These are phyloP conservation scores for Saccharomyces pastorianus DNA, from an alignment of 1,139 yeast species.

Conservation along the genomic window DNA sequence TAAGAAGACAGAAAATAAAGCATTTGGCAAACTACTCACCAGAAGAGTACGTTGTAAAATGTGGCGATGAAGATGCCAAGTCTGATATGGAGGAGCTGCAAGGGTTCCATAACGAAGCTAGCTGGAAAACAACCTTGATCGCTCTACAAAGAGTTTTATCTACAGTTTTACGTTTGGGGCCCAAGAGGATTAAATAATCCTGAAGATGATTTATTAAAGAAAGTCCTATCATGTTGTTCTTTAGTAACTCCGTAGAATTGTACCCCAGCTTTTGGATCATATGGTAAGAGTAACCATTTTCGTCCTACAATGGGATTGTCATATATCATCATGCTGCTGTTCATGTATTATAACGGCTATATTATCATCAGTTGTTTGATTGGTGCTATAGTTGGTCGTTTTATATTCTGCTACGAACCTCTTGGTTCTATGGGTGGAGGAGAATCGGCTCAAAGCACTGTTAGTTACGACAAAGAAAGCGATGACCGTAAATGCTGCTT, in stretches of 20 bases:
- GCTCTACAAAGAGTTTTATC: constrained; percentile 8
- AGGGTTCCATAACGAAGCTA: constrained; percentile 4
- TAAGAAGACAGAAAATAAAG: constrained; percentile 12
- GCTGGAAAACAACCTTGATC: constrained; percentile 9
- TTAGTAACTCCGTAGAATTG: constrained; percentile 15
- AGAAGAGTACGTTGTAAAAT: constrained; percentile 4
- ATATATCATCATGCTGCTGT: constrained; percentile 58
- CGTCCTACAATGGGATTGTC: constrained; percentile 53
- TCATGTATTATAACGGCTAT: constrained; percentile 70
- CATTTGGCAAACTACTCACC: constrained; percentile 5
- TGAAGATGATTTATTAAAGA: neutral
- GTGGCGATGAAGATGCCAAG: constrained; percentile 7
- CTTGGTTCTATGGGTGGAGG: constrained; percentile 24
- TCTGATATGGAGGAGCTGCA: constrained; percentile 1
- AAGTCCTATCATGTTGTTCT: constrained; percentile 5
- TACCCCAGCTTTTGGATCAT: constrained; percentile 44
- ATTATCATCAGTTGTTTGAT: constrained; percentile 53
- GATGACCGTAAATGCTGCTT: constrained; percentile 29
- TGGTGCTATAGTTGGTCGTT: constrained; percentile 55
- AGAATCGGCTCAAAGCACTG: constrained; percentile 3
- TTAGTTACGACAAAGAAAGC: constrained; percentile 20
- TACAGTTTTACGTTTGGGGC: neutral
- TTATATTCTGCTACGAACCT: constrained; percentile 43
- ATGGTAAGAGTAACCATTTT: constrained; percentile 42
- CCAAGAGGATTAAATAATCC: neutral